phyloP scores from a whole-genome alignment of 2,329 filamentous ascomycete genomes.

The Lachnellula subtilissima region DNA sequence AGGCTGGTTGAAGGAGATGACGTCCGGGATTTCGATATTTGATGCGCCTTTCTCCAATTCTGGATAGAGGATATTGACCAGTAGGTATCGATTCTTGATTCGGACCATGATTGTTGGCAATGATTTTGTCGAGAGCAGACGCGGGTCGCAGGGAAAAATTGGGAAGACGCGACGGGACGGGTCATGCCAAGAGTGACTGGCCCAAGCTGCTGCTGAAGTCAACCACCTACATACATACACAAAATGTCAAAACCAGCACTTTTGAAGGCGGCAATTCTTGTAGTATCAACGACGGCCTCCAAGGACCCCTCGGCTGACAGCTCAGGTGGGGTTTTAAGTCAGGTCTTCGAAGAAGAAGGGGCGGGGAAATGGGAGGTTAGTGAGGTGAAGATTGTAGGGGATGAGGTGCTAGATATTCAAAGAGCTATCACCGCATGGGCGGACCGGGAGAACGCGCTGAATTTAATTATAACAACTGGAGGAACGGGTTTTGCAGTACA shows the following conservation, averaged over 20 bases:
- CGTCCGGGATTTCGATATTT: conserved; percentile 44
- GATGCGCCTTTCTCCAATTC: conserved; percentile 34
- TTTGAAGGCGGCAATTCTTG: conserved; percentile 71
- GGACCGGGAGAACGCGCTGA: conserved; percentile 58
- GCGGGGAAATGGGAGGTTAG: conserved; percentile 66
- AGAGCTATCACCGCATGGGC: conserved; percentile 67
- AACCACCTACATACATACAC: conserved; percentile 3
- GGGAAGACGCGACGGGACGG: conserved; percentile 12
- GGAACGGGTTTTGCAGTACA: conserved; percentile 86
- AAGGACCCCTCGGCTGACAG: conserved; percentile 75
- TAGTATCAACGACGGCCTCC: conserved; percentile 87
- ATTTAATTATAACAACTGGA: conserved; percentile 82
- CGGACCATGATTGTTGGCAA: conserved; percentile 67
- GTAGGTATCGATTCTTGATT: conserved; percentile 90
- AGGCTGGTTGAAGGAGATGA: conserved; percentile 73
- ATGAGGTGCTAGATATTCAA: conserved; percentile 72
- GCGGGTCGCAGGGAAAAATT: conserved; percentile 28
- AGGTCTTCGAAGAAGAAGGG: conserved; percentile 64
- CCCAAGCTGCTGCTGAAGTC: not conserved
- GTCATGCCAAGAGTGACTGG: not conserved
- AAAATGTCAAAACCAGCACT: conserved; percentile 36
- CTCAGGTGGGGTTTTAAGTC: conserved; percentile 60
- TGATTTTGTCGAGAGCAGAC: conserved; percentile 33
- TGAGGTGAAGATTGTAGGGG: conserved; percentile 71
- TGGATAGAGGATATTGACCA: conserved; percentile 91